These are phyloP conservation scores for Gnomoniopsis smithogilvyi DNA, from an alignment of 2,329 filamentous ascomycete genomes.

Conservation along the genomic window DNA sequence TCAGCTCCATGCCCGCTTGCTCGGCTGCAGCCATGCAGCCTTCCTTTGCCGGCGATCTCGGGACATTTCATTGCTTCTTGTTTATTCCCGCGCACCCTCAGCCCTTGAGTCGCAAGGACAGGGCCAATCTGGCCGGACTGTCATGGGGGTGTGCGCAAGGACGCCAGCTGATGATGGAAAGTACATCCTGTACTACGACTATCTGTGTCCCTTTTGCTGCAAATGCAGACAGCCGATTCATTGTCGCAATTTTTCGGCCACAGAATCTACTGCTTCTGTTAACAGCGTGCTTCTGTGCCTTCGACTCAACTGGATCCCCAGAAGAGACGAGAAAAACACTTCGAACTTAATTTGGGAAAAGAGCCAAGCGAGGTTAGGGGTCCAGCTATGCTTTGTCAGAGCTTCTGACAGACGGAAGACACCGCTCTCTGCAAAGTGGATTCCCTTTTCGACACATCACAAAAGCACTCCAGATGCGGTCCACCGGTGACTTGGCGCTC, in stretches of 20 bases:
- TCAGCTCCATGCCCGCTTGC: neutral
- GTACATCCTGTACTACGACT: neutral
- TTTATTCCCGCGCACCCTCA: conserved; percentile 1
- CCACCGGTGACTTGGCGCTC: conserved; percentile 16
- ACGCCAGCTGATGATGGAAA: neutral
- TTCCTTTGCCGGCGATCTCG: conserved; percentile 13
- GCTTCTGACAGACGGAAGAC: neutral
- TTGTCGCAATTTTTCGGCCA: neutral
- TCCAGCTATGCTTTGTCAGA: neutral
- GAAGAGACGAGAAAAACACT: too few species aligned
- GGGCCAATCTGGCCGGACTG: neutral
- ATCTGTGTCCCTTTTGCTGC: neutral
- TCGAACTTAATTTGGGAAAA: neutral
- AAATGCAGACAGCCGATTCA: neutral
- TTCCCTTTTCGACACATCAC: conserved; percentile 13
- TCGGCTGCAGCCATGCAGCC: conserved; percentile 1
- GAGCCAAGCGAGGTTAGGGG: neutral
- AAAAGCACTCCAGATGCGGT: conserved; percentile 6
- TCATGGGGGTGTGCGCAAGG: neutral
- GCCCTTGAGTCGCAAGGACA: conserved; percentile 14
- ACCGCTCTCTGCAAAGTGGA: conserved; percentile 9
- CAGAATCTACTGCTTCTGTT: neutral
- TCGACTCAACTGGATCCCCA: neutral
- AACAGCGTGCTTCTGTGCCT: neutral
- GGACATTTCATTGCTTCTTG: conserved; percentile 4